Evolutionary conservation across 2,329 filamentous ascomycete genomes (phyloP).

Genomic region (Fusarium mangiferae): DNA sequence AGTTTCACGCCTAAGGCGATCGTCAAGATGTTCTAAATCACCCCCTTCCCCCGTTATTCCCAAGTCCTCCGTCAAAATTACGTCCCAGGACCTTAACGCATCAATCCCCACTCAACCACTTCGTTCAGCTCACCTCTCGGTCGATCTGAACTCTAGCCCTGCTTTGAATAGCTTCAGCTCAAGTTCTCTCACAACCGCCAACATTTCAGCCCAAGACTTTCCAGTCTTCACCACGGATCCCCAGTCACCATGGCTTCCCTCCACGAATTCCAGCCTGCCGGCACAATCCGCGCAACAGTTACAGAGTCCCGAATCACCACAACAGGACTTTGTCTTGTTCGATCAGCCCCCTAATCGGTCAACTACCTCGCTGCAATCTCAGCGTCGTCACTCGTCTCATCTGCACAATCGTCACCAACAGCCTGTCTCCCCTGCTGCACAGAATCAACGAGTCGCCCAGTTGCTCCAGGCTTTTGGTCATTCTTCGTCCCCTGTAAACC

Average conservation of each 20-base stretch:
- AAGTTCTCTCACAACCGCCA: slow-evolving; percentile 67
- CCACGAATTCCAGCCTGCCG: slow-evolving; percentile 72
- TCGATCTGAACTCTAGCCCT: slow-evolving; percentile 75
- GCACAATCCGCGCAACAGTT: slow-evolving; percentile 68
- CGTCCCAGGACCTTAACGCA: slow-evolving; percentile 55
- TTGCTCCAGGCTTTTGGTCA: slow-evolving; percentile 69
- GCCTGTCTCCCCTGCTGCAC: slow-evolving; percentile 52
- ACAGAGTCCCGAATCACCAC: slow-evolving; percentile 60
- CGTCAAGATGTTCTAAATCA: slow-evolving; percentile 69
- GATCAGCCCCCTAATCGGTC: slow-evolving; percentile 58
- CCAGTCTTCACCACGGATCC: slow-evolving; percentile 87
- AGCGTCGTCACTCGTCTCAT: slow-evolving; percentile 58
- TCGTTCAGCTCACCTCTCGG: slow-evolving; percentile 64
- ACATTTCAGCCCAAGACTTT: slow-evolving; percentile 73
- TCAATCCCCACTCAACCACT: slow-evolving; percentile 59
- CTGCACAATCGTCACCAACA: slow-evolving; percentile 59
- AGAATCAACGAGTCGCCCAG: slow-evolving; percentile 69
- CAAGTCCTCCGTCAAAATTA: slow-evolving; percentile 63
- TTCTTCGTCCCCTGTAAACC: slow-evolving; percentile 63
- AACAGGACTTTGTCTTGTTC: slow-evolving; percentile 85
- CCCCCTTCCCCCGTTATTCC: slow-evolving; percentile 51
- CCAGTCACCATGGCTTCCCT: slow-evolving; percentile 83
- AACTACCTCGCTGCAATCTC: slow-evolving; percentile 52
- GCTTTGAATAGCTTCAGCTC: slow-evolving; percentile 67
- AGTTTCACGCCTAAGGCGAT: slow-evolving; percentile 51